Evolutionary conservation across 192 early-diverging fungal genomes (phyloP), one percentile per base, ranked within the genome.

Genomic region (Ambispora gerdemannii): DNA sequence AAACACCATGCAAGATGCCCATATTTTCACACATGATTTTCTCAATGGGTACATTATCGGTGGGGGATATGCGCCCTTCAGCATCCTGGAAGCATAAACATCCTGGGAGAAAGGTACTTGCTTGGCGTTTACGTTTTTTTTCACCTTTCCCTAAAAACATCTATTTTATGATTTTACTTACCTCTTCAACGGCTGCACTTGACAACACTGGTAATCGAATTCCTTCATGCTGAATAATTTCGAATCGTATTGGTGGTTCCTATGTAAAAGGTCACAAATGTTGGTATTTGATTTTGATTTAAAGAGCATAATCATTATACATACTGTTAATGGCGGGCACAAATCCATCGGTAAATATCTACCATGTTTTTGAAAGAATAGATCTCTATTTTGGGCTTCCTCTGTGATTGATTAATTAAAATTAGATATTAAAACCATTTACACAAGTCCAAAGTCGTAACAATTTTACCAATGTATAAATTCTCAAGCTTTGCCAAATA

Each of bases 391-490:
- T 8, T 69, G 51, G 27, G 19, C 15, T 36, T 69, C 67, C 34
- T 69, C 67, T 69, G 24, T 24, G 43, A 24, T 11, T 13, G 35
- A 11, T 2, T 1, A 28, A 7, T 38, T 25, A 8, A 63, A 63
- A 20, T 10, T 8, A 63, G 43, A 35, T 33, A 19, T 20, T 19
- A 62, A 20, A 34, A 22, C 13, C 8, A 22, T 35, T 22, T 30
- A 17, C 25, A 15, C 38, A 43, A 43, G n/a, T n/a, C n/a, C 31
- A 43, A 30, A 28, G 2, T 3, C n/a, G 36, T 35, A 52, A 56
- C 17, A 68, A 56, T 24, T 56, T 43, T 52, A 73, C 72, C 72
- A 47, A 59, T 3, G 32, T 73, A 73, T 58, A 73, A 61, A 30
- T 56, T 53, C 3, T 66, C 72, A 1, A 73, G 22, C 43, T 66